Evolutionary conservation across 768 basidiomycete genomes (phyloP), one percentile per base, ranked within the genome.

Genomic region (Leccinum longicurvipes): DNA sequence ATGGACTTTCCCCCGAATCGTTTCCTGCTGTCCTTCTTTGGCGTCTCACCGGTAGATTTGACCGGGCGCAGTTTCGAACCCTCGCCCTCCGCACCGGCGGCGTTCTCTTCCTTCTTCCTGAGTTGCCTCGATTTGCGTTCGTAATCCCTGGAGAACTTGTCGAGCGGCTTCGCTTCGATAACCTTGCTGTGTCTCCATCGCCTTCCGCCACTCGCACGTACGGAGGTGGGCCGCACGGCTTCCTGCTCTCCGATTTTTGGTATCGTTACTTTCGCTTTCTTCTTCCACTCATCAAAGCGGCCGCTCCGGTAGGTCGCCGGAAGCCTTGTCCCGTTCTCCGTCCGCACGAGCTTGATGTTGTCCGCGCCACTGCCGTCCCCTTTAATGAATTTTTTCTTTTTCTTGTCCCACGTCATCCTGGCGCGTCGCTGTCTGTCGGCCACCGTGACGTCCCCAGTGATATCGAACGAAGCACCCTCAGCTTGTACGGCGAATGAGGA

Each of bases 251-350:
- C 95, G n/a, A 89, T 78, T 56, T 81, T 81, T 0, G 94, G 94
- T 32, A 98, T 70, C 57, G 74, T 79, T n/a, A 83, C 74, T 36
- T 82, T 85, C 50, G 79, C 84, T 72, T 90, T 91, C 57, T 82
- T 78, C 71, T 88, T 90, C 97, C 97, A 99, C 69, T 96, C 93
- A 54, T 96, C 91, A 70, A 92, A 99, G 15, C 92, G 84, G 11
- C 97, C 97, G 62, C 89, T 93, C 51, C 90, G 86, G 73, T 93
- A 99, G 10, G 87, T 87, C 3, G 93, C 93, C 4, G 97, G 96
- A 19, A 99, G 78, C 47, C 88, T 85, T 15, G 87, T 84, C 4
- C 97, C 97, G 63, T 87, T 93, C 72, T 99, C 97, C 0, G 93
- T 93, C 62, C 83, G 85, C 63, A 99, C 88, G 61, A 98, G 79